A percentile compares a stretch with the other conserved stretches of the same genome.
These are phyloP conservation scores for Sclerotinia spermophila DNA, from an alignment of 2,329 filamentous ascomycete species.

Conservation along the genomic window DNA sequence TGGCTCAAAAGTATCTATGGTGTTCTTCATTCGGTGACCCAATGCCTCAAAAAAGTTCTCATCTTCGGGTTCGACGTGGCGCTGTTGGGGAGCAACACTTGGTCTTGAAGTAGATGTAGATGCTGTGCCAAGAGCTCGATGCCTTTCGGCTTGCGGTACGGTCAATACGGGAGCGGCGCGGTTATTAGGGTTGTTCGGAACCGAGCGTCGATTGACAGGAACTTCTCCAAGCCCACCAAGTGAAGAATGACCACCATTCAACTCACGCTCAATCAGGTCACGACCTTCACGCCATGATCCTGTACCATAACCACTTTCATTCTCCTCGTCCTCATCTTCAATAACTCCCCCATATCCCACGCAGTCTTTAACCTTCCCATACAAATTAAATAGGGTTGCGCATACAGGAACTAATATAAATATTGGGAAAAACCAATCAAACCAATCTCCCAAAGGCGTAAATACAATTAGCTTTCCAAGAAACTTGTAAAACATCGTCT, in stretches of 20 bases:
- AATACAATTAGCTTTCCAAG: conserved; percentile 79
- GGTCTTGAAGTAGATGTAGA: conserved; percentile 34
- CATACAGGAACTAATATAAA: conserved; percentile 82
- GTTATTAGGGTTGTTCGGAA: conserved; percentile 33
- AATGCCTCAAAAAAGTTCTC: conserved; percentile 83
- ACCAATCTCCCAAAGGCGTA: conserved; percentile 76
- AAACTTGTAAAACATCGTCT: conserved; percentile 84
- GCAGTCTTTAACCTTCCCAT: conserved; percentile 74
- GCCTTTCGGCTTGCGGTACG: conserved; percentile 34
- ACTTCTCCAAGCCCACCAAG: conserved; percentile 43
- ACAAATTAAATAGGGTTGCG: conserved; percentile 85
- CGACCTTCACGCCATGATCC: conserved; percentile 90
- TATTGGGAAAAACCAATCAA: conserved; percentile 84
- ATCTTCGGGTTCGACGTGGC: conserved; percentile 56
- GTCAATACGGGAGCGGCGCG: conserved; percentile 29
- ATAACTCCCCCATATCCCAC: conserved; percentile 72
- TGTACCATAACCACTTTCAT: conserved; percentile 63
- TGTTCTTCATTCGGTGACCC: conserved; percentile 84
- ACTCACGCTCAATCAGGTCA: conserved; percentile 82
- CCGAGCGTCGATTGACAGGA: conserved; percentile 23
- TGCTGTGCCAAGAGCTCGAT: conserved; percentile 35
- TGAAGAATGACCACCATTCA: conserved; percentile 63
- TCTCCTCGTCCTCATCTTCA: conserved; percentile 68
- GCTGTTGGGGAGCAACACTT: conserved; percentile 29
- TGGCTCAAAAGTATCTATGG: conserved; percentile 75